Evolutionary conservation across 768 basidiomycete species (phyloP), one percentile per base, ranked within the genome.

Genomic region (Leccinellum albellum): DNA sequence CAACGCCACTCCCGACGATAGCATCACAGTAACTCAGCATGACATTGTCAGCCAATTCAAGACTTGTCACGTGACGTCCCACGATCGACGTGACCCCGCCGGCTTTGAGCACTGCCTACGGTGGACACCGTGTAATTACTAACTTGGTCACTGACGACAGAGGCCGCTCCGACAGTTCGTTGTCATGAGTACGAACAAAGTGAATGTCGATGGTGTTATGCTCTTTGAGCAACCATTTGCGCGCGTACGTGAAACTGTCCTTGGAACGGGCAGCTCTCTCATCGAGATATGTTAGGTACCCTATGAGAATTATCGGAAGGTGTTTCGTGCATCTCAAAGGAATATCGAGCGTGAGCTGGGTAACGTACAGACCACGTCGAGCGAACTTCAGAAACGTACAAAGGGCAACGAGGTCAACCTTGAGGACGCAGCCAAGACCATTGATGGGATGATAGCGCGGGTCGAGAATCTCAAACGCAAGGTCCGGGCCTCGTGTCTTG

Each of bases 391-490:
- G 20, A 80, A 76, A 50, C 74, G 78, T 52, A 72, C 75, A 4
- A 70, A 74, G 15, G 64, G 64, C 28, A 76, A 75, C 31, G 73
- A 61, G 21, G 67, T 79, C 50, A 71, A 73, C 47, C 64, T 76
- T 13, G 82, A 82, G 37, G 86, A 86, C 14, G 79, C 81, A 3
- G 60, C 84, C 57, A 82, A 82, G 63, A 70, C 81, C 12, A 75
- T 95, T 46, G 89, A 95, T 61, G 76, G 73, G 6, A 90, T 94
- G 88, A 87, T 93, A 61, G 78, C 77, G 33, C 81, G 83, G 52
- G 84, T 90, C 53, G 85, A 89, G 72, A 84, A 79, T 53, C 78
- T 98, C 56, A 96, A 96, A 76, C 84, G 88, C 67, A 98, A 97
- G 86, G 95, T 93, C 49, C 46, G 61, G 49, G 52, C 48, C 44